These are phyloP conservation scores for Pseudozyma sp. DNA, from an alignment of 1,284 basidiomycete species.

Conservation along the genomic window DNA sequence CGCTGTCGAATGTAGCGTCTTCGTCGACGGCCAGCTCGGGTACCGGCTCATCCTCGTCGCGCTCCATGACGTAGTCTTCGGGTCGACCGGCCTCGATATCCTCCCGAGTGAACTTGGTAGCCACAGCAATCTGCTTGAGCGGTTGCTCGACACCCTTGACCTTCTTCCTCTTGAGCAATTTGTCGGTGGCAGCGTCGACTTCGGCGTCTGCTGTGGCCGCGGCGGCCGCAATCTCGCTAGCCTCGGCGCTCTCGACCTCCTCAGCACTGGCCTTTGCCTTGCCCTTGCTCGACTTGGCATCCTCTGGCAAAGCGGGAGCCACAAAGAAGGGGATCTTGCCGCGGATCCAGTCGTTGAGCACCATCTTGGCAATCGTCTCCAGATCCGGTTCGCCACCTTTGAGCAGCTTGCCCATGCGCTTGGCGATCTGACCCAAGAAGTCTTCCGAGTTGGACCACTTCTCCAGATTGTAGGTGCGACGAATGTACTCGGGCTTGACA, in stretches of 20 bases:
- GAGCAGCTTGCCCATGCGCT: slow-evolving; percentile 89
- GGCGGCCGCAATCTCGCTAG: slow-evolving; percentile 9
- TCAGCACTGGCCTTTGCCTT: slow-evolving; percentile 44
- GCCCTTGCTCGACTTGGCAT: slow-evolving; percentile 38
- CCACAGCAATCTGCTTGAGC: slow-evolving; percentile 73
- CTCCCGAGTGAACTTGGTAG: slow-evolving; percentile 72
- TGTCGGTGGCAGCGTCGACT: slow-evolving; percentile 30
- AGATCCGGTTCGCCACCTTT: slow-evolving; percentile 95
- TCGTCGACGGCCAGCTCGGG: slow-evolving; percentile 50
- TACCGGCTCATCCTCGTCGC: slow-evolving; percentile 54
- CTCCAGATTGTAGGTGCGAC: slow-evolving; percentile 80
- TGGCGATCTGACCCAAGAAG: slow-evolving; percentile 85
- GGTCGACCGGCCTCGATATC: slow-evolving; percentile 63
- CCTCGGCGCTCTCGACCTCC: slow-evolving; percentile 19
- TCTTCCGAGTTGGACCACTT: slow-evolving; percentile 75
- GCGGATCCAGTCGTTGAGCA: slow-evolving; percentile 96
- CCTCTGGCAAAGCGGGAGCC: slow-evolving; percentile 72
- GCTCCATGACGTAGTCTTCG: slow-evolving; percentile 66
- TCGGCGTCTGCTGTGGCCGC: slow-evolving; percentile 24
- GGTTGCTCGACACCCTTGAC: slow-evolving; percentile 74
- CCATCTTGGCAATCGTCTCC: slow-evolving; percentile 92
- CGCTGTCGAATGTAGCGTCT: slow-evolving; percentile 49
- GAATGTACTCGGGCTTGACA: slow-evolving; percentile 91
- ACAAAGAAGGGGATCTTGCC: slow-evolving; percentile 93
- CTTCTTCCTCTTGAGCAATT: slow-evolving; percentile 66